Evolutionary conservation across 2,329 filamentous ascomycete genomes (phyloP).

Genomic region (Epichloe sylvatica): DNA sequence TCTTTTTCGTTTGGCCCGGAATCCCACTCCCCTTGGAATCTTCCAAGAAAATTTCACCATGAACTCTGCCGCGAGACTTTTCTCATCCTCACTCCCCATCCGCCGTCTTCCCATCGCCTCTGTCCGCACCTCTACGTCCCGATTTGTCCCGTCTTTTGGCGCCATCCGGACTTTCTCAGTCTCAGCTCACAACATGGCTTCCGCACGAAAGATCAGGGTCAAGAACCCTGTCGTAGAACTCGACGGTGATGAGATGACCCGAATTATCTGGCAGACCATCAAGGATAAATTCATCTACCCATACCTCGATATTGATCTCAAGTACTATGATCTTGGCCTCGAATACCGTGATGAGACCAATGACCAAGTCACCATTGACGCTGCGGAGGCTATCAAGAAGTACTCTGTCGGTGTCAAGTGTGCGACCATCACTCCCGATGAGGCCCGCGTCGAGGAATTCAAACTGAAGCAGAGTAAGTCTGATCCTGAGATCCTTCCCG

Average conservation of each 20-base stretch:
- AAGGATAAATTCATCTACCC: conserved; percentile 98
- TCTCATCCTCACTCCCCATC: conserved; percentile 16
- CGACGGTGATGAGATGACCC: conserved; percentile 91
- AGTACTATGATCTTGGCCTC: conserved; percentile 92
- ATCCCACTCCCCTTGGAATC: not conserved
- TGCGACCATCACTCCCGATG: conserved; percentile 96
- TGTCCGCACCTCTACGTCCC: conserved; percentile 18
- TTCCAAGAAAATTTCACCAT: conserved; percentile 9
- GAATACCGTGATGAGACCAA: conserved; percentile 92
- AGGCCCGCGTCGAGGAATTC: conserved; percentile 93
- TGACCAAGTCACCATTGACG: conserved; percentile 89
- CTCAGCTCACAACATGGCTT: conserved; percentile 51
- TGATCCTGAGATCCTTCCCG: not conserved
- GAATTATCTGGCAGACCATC: conserved; percentile 98
- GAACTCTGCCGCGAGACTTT: conserved; percentile 17
- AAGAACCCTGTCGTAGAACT: conserved; percentile 98
- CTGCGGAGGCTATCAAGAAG: conserved; percentile 96
- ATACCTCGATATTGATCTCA: conserved; percentile 93
- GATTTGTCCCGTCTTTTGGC: conserved; percentile 33
- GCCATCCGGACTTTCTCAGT: conserved; percentile 38
- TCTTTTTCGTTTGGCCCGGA: conserved; percentile 8
- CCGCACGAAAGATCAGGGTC: conserved; percentile 84
- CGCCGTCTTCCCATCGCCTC: conserved; percentile 15
- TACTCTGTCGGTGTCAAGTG: conserved; percentile 98
- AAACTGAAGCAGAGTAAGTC: conserved; percentile 89